phyloP scores from a whole-genome alignment of 2,329 filamentous ascomycete species.

The Hypoxylon rubiginosum region DNA sequence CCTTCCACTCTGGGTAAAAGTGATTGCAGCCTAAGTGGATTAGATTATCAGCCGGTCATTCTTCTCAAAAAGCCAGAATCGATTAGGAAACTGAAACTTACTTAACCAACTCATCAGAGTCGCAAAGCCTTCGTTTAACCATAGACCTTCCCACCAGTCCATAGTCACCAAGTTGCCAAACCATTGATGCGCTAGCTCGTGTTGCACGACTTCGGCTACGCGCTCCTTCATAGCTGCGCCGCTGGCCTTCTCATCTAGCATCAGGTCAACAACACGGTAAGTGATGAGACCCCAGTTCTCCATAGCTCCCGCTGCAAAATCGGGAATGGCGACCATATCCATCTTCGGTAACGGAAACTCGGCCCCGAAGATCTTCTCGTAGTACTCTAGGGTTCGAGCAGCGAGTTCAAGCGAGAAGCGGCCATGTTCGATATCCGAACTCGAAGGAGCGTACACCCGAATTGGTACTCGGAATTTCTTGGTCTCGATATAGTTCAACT shows the following conservation, averaged over 20 bases:
- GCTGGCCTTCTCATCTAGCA: conserved; percentile 92
- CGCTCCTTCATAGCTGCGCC: conserved; percentile 91
- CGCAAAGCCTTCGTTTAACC: conserved; percentile 94
- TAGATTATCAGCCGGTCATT: conserved; percentile 28
- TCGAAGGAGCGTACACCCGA: conserved; percentile 92
- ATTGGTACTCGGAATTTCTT: conserved; percentile 92
- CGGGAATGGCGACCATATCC: conserved; percentile 96
- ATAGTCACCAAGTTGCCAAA: conserved; percentile 98
- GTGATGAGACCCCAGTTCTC: conserved; percentile 98
- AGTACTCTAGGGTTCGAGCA: conserved; percentile 90
- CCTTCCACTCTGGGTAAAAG: conserved; percentile 98
- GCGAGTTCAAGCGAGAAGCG: conserved; percentile 91
- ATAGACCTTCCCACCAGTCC: conserved; percentile 98
- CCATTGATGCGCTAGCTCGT: conserved; percentile 98
- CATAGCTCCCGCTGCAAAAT: conserved; percentile 97
- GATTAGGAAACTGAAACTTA: conserved; percentile 45
- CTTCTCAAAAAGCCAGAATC: conserved; percentile 11
- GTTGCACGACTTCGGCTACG: conserved; percentile 94
- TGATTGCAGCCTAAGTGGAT: conserved; percentile 83
- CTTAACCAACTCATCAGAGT: conserved; percentile 88
- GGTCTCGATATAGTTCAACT: conserved; percentile 94
- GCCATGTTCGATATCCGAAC: conserved; percentile 90
- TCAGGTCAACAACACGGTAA: conserved; percentile 90
- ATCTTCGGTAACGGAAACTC: conserved; percentile 92
- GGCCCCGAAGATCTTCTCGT: conserved; percentile 93